Evolutionary conservation across 768 basidiomycete genomes (phyloP).

Genomic region (Russula vinacea): DNA sequence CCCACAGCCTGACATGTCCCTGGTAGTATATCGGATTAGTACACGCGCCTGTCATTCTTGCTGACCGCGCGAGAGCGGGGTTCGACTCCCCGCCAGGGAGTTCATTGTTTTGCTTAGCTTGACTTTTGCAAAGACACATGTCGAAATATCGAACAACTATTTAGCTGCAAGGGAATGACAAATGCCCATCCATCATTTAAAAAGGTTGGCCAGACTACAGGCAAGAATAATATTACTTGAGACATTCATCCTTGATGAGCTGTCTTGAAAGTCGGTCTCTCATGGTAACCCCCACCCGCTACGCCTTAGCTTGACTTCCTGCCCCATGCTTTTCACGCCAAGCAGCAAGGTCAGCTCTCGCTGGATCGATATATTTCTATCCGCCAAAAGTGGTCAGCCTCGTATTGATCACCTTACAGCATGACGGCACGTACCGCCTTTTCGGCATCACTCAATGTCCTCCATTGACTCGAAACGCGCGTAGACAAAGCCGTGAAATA

Average conservation of each 20-base stretch:
- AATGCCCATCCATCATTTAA: too few relatives aligned
- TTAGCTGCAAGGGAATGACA: too few relatives aligned
- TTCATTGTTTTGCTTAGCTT: neutral
- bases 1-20: neutral
- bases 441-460: conserved; percentile 19
- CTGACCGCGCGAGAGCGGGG: conserved; percentile 37
- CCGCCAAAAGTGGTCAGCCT: neutral
- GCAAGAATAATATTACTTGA: neutral
- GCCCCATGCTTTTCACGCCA: conserved; percentile 15
- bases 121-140: too few relatives aligned
- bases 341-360: conserved; percentile 4
- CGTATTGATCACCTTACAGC: neutral
- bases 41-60: conserved; percentile 29
- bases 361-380: conserved; percentile 15
- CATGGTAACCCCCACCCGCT: neutral
- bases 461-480: conserved; percentile 11
- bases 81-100: conserved; percentile 39
- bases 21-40: conserved; percentile 32
- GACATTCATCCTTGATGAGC: neutral
- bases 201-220: neutral
- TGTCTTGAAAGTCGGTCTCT: neutral
- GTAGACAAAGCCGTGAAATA: neutral
- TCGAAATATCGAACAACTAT: too few relatives aligned
- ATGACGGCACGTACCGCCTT: conserved; percentile 28
- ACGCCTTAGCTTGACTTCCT: neutral